Percentiles rank a stretch among this genome's conserved stretches.
phyloP scores from a whole-genome alignment of 2,329 filamentous ascomycete species.

The Botrytis galanthina region DNA sequence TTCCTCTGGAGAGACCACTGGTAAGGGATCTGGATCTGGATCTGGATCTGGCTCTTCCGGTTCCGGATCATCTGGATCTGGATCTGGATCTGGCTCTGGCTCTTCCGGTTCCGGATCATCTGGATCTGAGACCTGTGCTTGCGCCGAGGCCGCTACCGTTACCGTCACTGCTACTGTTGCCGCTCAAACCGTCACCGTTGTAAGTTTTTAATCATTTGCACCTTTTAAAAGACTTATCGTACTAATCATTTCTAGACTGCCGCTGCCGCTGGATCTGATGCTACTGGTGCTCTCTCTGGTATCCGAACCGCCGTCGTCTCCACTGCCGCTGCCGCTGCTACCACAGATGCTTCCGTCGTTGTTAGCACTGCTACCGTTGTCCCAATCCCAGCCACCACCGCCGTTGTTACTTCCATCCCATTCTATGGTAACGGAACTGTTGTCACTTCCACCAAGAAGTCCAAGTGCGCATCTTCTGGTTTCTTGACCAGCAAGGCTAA shows the following conservation, averaged over 20 bases:
- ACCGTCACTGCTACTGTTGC: slow-evolving; percentile 35
- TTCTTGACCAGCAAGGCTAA: slow-evolving; percentile 31
- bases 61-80: neutral
- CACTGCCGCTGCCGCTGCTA: neutral
- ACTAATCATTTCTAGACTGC: slow-evolving; percentile 24
- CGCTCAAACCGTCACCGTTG: slow-evolving; percentile 34
- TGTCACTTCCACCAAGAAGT: slow-evolving; percentile 27
- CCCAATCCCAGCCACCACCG: slow-evolving; percentile 29
- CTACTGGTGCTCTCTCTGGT: slow-evolving; percentile 16
- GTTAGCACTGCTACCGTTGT: slow-evolving; percentile 33
- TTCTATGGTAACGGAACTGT: slow-evolving; percentile 27
- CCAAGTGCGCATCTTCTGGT: slow-evolving; percentile 31
- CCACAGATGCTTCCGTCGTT: slow-evolving; percentile 21
- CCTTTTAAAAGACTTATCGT: neutral
- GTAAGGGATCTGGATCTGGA: neutral
- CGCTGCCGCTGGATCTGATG: slow-evolving; percentile 14
- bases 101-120: slow-evolving; percentile 18
- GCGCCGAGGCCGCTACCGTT: slow-evolving; percentile 28
- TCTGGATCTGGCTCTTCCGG: neutral
- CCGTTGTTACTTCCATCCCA: slow-evolving; percentile 24
- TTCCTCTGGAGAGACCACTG: neutral
- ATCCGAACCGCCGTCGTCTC: neutral
- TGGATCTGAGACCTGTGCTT: slow-evolving; percentile 14
- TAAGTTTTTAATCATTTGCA: slow-evolving; percentile 24
- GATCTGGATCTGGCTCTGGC: neutral